Conservation (phyloP, 176 grass and related monocot species). For the Hordeum marinum region DNA sequence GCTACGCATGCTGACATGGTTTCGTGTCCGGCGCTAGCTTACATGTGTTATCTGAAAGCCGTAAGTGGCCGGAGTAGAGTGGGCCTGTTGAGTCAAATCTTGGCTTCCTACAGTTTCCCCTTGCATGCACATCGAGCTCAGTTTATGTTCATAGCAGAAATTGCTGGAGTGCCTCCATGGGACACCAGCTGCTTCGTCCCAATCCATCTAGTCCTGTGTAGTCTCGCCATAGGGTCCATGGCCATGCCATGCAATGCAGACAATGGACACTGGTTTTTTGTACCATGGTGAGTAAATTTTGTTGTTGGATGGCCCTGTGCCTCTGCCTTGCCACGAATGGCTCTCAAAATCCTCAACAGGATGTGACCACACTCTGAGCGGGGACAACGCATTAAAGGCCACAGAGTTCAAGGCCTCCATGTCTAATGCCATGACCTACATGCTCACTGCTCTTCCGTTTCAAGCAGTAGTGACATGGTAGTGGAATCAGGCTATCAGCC, state of each 20-base stretch:
- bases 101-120: slow-evolving; percentile 1
- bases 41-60: slow-evolving; percentile 29
- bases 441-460: slow-evolving; percentile 18
- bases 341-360: slow-evolving; percentile 57
- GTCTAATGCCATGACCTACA: slow-evolving; percentile 40
- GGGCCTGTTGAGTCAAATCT: slow-evolving; percentile 24
- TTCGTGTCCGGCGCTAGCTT: slow-evolving; percentile 19
- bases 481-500: not conserved
- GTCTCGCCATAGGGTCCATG: slow-evolving; percentile 16
- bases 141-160: slow-evolving; percentile 29
- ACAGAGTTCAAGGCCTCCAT: slow-evolving; percentile 51
- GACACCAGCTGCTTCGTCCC: slow-evolving; percentile 20
- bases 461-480: not conserved
- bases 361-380: slow-evolving; percentile 64
- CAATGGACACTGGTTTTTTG: slow-evolving; percentile 25
- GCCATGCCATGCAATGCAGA: slow-evolving; percentile 29
- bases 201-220: slow-evolving; percentile 15
- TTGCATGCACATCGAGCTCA: slow-evolving; percentile 23
- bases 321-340: slow-evolving; percentile 41
- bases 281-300: slow-evolving; percentile 38
- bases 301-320: slow-evolving; percentile 32
- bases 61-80: slow-evolving; percentile 14
- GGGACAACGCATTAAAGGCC: slow-evolving; percentile 61
- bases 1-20: slow-evolving; percentile 15
- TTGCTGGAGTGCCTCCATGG: slow-evolving; percentile 6